phyloP scores from a whole-genome alignment of 176 grass and related monocot species.

The Elaeis guineensis region DNA sequence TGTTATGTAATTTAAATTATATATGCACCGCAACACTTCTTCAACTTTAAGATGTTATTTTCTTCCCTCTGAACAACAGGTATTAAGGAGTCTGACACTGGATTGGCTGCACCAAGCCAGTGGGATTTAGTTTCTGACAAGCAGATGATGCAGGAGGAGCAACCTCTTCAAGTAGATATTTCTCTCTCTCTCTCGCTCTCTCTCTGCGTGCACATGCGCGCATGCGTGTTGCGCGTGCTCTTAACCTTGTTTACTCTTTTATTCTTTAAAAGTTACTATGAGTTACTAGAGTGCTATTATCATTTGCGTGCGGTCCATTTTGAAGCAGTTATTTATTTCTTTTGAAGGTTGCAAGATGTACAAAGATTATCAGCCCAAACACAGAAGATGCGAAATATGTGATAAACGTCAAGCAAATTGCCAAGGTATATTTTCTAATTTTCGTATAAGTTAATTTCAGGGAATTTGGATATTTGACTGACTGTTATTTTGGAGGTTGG shows the following conservation, averaged over 20 bases:
- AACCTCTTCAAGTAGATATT: slow-evolving; percentile 62
- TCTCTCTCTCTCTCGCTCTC: background rate
- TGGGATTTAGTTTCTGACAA: slow-evolving; percentile 99
- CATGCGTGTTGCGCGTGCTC: background rate
- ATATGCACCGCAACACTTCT: no score
- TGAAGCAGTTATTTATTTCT: background rate
- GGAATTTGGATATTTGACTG: background rate
- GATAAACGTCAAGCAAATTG: slow-evolving; percentile 99
- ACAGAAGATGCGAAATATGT: slow-evolving; percentile 94
- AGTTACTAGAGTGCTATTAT: no score
- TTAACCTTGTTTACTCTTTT: background rate
- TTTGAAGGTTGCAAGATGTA: slow-evolving; percentile 83
- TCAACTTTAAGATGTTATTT: no score
- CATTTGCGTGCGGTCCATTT: background rate
- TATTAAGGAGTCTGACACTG: slow-evolving; percentile 97
- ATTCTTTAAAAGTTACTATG: background rate
- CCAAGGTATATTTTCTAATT: slow-evolving; percentile 49
- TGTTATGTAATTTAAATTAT: no score
- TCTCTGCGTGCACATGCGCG: background rate
- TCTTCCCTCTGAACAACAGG: slow-evolving; percentile 32
- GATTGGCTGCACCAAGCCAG: slow-evolving; percentile 79
- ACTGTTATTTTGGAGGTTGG: slow-evolving; percentile 4
- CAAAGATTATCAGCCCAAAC: slow-evolving; percentile 93
- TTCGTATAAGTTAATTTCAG: background rate
- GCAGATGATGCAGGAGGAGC: slow-evolving; percentile 95